Conservation (phyloP, 2,329 filamentous ascomycete genomes). For the Chalara sp. region DNA sequence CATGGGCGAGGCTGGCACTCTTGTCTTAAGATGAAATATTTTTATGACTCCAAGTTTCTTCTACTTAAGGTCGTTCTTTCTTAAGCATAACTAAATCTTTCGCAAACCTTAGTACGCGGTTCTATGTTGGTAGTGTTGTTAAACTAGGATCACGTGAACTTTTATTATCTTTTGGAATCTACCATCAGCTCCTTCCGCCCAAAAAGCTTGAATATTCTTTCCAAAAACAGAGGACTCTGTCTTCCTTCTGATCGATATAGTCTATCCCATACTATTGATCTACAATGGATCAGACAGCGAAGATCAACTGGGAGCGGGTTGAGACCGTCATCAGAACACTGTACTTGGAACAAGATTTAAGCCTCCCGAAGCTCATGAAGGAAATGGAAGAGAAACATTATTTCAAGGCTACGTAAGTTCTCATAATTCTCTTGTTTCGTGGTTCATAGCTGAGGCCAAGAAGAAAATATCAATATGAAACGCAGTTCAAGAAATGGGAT, state of each 20-base stretch:
- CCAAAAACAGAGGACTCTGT: too few relatives aligned
- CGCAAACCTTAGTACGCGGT: too few relatives aligned
- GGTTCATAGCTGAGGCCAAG: not conserved
- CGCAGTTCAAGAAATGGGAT: conserved; percentile 8
- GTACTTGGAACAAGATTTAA: conserved; percentile 4
- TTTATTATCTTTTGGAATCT: not conserved
- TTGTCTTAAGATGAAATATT: too few relatives aligned
- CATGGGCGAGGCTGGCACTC: too few relatives aligned
- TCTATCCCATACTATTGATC: not conserved
- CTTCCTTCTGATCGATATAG: too few relatives aligned
- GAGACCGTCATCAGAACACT: conserved; percentile 2
- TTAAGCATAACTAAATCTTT: too few relatives aligned
- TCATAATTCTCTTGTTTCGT: not conserved
- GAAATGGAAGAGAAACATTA: conserved; percentile 3
- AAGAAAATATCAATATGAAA: conserved; percentile 11
- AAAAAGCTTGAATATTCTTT: too few relatives aligned
- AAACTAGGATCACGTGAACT: too few relatives aligned
- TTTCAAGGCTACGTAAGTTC: conserved; percentile 4
- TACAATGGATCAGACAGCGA: conserved; percentile 1
- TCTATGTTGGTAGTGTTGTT: too few relatives aligned
- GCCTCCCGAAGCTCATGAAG: conserved; percentile 3
- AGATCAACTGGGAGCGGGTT: conserved; percentile 2
- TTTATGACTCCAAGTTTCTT: too few relatives aligned
- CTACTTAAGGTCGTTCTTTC: too few relatives aligned
- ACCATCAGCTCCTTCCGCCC: not conserved